A percentile compares a stretch with the other conserved stretches of the same genome.
Conservation (phyloP, 1,139 yeast genomes). For the Spathaspora jeffriesii region DNA sequence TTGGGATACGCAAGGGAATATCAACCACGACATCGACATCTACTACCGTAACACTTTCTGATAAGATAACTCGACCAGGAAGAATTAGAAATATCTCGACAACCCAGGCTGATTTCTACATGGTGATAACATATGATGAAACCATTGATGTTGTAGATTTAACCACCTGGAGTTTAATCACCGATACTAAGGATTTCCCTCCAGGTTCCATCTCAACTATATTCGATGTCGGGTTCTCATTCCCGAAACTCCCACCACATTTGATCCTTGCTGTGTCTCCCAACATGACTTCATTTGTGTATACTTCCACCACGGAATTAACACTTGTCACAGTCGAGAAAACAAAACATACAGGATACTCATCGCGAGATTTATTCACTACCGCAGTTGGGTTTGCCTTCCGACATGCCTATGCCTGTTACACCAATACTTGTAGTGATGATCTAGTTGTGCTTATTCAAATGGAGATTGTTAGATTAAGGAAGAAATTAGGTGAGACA, state of each 20-base stretch:
- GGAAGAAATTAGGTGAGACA: constrained; percentile 11
- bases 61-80: constrained; percentile 22
- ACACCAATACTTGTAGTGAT: constrained; percentile 62
- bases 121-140: constrained; percentile 39
- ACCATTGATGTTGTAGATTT: constrained; percentile 43
- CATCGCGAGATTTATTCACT: constrained; percentile 33
- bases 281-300: constrained; percentile 52
- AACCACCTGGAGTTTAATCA: constrained; percentile 24
- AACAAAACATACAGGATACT: constrained; percentile 15
- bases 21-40: constrained; percentile 10
- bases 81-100: constrained; percentile 21
- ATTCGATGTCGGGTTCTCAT: constrained; percentile 59
- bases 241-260: constrained; percentile 35
- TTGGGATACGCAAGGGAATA: constrained; percentile 28
- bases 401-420: constrained; percentile 68
- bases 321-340: constrained; percentile 31
- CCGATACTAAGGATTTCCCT: constrained; percentile 13
- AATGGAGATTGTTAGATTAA: constrained; percentile 37
- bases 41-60: constrained; percentile 22
- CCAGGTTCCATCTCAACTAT: constrained; percentile 43
- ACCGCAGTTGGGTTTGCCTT: constrained; percentile 64
- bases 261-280: constrained; percentile 55
- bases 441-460: constrained; percentile 63
- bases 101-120: constrained; percentile 23
- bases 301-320: constrained; percentile 23